phyloP scores from a whole-genome alignment of 2,329 filamentous ascomycete genomes.

The Neobulgaria alba region DNA sequence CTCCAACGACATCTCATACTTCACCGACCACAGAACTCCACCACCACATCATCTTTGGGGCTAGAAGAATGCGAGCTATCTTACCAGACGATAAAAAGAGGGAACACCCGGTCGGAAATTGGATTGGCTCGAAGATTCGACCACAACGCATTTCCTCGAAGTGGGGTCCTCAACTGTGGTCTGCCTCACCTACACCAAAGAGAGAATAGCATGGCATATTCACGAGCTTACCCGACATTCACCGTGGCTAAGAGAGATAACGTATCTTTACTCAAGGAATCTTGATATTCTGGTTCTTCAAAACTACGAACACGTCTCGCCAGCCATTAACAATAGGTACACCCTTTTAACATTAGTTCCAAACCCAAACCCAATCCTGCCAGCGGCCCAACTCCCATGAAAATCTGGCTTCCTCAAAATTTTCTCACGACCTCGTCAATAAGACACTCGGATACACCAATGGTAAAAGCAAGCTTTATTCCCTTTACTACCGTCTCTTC shows the following conservation, averaged over 20 bases:
- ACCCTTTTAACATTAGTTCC: background rate
- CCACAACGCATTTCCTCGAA: too few species aligned
- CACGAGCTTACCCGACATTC: too few species aligned
- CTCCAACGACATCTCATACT: constrained; percentile 26
- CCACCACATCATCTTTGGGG: constrained; percentile 9
- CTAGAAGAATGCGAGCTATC: background rate
- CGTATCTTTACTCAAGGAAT: background rate
- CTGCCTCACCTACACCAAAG: background rate
- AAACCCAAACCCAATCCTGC: background rate
- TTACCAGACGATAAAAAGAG: constrained; percentile 5
- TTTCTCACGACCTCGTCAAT: background rate
- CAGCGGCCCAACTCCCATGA: background rate
- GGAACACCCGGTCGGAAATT: constrained; percentile 22
- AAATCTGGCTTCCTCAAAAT: background rate
- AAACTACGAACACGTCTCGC: background rate
- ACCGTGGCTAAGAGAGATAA: too few species aligned
- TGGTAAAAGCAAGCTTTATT: too few species aligned
- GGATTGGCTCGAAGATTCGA: background rate
- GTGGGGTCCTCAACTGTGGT: background rate
- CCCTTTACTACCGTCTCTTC: background rate
- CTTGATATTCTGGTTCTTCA: background rate
- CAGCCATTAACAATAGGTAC: background rate
- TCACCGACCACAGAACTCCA: constrained; percentile 11
- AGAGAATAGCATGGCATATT: too few species aligned
- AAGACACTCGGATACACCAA: too few species aligned